Conservation (phyloP, 139 green algal species). For the Dunaliella primolecta region DNA sequence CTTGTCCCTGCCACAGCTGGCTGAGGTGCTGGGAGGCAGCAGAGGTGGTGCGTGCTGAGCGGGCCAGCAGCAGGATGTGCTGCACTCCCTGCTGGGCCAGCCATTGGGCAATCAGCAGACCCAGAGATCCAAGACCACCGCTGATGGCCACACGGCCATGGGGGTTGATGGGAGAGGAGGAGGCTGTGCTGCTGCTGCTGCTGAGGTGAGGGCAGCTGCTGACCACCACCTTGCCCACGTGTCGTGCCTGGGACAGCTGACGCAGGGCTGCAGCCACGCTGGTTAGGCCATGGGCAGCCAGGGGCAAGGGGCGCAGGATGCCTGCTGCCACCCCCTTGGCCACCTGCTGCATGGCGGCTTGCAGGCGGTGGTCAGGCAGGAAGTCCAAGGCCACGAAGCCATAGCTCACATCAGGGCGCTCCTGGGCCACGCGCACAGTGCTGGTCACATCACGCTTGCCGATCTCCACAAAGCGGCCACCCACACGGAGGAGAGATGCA, state of each 20-base stretch:
- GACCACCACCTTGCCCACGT: constrained; percentile 85
- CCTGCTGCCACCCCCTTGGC: constrained; percentile 18
- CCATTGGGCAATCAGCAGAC: constrained; percentile 55
- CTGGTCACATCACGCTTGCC: too few species aligned
- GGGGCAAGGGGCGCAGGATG: constrained; percentile 30
- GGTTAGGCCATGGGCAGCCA: constrained; percentile 26
- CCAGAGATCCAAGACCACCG: constrained; percentile 66
- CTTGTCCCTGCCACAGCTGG: constrained; percentile 20
- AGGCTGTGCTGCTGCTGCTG: neutral
- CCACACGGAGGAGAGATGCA: too few species aligned
- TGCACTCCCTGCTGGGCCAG: constrained; percentile 25
- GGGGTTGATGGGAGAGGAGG: neutral
- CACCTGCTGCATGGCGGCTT: constrained; percentile 21
- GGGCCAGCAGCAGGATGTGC: constrained; percentile 52
- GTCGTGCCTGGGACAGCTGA: constrained; percentile 64
- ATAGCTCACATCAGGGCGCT: constrained; percentile 70
- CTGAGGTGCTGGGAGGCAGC: neutral
- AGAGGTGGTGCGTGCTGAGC: constrained; percentile 29
- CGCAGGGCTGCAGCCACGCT: constrained; percentile 41
- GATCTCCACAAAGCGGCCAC: too few species aligned
- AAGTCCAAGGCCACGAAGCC: constrained; percentile 40
- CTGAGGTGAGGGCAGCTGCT: neutral
- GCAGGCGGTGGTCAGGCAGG: constrained; percentile 24
- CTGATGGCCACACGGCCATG: constrained; percentile 48
- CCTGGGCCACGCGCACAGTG: constrained; percentile 57